Conservation (phyloP, 352 stramenopile genomes). For the Phytophthora cryptogea region DNA sequence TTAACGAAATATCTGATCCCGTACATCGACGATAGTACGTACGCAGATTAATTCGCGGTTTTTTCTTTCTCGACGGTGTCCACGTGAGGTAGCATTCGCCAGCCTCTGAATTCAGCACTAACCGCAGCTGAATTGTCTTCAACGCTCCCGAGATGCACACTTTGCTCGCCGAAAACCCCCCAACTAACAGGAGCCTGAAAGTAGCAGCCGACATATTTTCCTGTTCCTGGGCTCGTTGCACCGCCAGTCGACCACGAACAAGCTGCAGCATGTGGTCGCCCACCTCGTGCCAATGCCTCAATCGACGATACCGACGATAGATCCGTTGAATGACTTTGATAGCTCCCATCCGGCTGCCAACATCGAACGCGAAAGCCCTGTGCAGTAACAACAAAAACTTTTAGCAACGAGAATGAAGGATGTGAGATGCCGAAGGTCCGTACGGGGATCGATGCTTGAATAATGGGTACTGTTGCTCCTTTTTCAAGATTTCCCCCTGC, state of each 20-base stretch:
- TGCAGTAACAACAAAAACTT: neutral
- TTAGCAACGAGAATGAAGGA: neutral
- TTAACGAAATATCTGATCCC: neutral
- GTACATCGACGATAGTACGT: constrained; percentile 17
- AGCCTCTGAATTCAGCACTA: constrained; percentile 47
- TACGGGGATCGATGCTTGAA: constrained; percentile 39
- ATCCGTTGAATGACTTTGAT: constrained; percentile 34
- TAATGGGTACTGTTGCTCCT: constrained; percentile 43
- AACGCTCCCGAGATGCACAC: constrained; percentile 68
- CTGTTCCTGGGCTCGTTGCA: constrained; percentile 28
- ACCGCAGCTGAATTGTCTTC: constrained; percentile 65
- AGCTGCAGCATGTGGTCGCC: constrained; percentile 44
- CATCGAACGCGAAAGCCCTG: constrained; percentile 26
- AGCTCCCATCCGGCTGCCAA: constrained; percentile 21
- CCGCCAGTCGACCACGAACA: constrained; percentile 37
- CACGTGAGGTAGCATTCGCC: constrained; percentile 77
- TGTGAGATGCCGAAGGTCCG: neutral
- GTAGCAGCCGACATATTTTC: constrained; percentile 52
- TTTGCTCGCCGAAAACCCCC: constrained; percentile 69
- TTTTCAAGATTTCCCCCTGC: constrained; percentile 45
- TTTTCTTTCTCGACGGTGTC: constrained; percentile 71
- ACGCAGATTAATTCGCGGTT: constrained; percentile 65
- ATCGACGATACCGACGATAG: constrained; percentile 50
- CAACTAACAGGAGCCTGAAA: constrained; percentile 54
- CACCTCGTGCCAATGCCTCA: constrained; percentile 50